A percentile compares a stretch with the other conserved stretches of the same genome.
Conservation (phyloP, 805 yeast genomes). For the Barnettozyma sp. region DNA sequence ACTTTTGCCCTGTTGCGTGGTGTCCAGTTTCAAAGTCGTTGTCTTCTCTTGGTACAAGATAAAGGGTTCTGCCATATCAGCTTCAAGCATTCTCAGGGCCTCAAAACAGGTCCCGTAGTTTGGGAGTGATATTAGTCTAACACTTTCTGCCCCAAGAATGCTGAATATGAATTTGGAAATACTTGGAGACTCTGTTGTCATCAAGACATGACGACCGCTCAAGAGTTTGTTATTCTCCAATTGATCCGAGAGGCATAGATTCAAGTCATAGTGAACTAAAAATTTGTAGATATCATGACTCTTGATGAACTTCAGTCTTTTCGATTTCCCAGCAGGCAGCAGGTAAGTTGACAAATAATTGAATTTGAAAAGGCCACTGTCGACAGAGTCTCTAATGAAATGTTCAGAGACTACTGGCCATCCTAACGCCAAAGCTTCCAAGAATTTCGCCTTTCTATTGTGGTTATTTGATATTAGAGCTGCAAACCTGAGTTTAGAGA, state of each 20-base stretch:
- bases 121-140: slow-evolving; percentile 2
- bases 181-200: slow-evolving; percentile 21
- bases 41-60: slow-evolving; percentile 6
- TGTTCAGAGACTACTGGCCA: slow-evolving; percentile 74
- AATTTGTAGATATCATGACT: slow-evolving; percentile 45
- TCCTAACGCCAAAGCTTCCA: slow-evolving; percentile 71
- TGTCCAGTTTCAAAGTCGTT: slow-evolving; percentile 1
- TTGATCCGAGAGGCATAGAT: slow-evolving; percentile 34
- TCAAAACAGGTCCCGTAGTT: slow-evolving; percentile 6
- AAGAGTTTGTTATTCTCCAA: slow-evolving; percentile 31
- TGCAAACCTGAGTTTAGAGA: slow-evolving; percentile 40
- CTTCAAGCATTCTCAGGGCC: not conserved
- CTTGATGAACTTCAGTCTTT: slow-evolving; percentile 34
- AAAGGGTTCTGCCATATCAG: slow-evolving; percentile 12
- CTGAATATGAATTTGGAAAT: slow-evolving; percentile 37
- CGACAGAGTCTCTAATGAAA: slow-evolving; percentile 47
- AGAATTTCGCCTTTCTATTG: slow-evolving; percentile 64
- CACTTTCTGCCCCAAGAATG: slow-evolving; percentile 37
- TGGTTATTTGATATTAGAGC: slow-evolving; percentile 50
- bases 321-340: slow-evolving; percentile 68
- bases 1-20: not conserved
- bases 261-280: slow-evolving; percentile 30
- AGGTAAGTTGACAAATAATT: slow-evolving; percentile 46
- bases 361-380: slow-evolving; percentile 21
- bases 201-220: slow-evolving; percentile 15